These are phyloP conservation scores for Colletotrichum sp. DNA, from an alignment of 2,329 filamentous ascomycete genomes.

Conservation along the genomic window DNA sequence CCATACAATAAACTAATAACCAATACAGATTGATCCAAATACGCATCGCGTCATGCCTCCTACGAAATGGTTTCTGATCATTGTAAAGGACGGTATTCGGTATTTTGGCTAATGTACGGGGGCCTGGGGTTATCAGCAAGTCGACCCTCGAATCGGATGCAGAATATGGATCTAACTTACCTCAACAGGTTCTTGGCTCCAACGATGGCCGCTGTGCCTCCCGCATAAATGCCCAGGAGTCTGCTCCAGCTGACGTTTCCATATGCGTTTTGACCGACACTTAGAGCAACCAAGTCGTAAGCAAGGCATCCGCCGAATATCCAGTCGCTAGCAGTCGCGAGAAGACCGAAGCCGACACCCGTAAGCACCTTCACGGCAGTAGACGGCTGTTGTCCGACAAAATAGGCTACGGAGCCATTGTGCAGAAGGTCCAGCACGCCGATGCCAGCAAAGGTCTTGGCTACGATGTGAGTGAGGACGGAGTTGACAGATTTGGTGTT, in stretches of 20 bases:
- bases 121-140: not conserved
- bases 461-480: slow-evolving; percentile 61
- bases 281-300: slow-evolving; percentile 60
- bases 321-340: slow-evolving; percentile 59
- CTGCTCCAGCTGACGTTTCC: slow-evolving; percentile 51
- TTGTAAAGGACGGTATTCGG: not conserved
- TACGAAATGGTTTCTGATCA: not conserved
- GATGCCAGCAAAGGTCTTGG: slow-evolving; percentile 65
- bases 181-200: slow-evolving; percentile 53
- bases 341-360: slow-evolving; percentile 55
- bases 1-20: too few species aligned
- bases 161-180: slow-evolving; percentile 34
- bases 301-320: slow-evolving; percentile 64
- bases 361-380: slow-evolving; percentile 55
- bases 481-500: slow-evolving; percentile 52
- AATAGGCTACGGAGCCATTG: slow-evolving; percentile 62
- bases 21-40: not conserved
- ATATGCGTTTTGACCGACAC: slow-evolving; percentile 54
- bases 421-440: slow-evolving; percentile 64
- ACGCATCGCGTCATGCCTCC: not conserved
- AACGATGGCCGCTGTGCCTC: slow-evolving; percentile 57
- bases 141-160: not conserved
- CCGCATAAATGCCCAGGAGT: slow-evolving; percentile 55
- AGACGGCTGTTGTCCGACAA: slow-evolving; percentile 49
- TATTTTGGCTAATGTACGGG: not conserved